Base-by-base conservation (phyloP, 768 basidiomycete species). In the Phanerodontia chrysosporium region DNA sequence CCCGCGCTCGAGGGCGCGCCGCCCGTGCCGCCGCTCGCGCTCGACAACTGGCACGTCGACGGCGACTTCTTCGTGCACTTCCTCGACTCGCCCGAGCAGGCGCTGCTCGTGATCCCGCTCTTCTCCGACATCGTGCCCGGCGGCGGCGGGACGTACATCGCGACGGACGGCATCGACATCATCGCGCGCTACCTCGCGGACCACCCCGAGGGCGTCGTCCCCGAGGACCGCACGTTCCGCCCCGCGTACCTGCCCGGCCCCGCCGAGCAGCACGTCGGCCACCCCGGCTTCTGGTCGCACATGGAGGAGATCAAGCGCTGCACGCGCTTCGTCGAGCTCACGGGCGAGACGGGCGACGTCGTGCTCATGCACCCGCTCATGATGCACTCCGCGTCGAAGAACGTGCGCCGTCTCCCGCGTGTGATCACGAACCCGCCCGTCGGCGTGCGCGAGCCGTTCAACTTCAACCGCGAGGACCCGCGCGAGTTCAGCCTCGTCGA, bases 151-250 rank as follows among this genome's bases (percentile, higher is more conserved):
- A 75, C 75, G 28, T 72, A 65, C 56, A 72, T 76, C 57, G 67
- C 72, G 6, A 73, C 74, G 2, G 72, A 74, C 27, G 72, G 72
- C 0, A 71, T 76, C 49, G 63, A 64, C 45, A 65, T 76, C 58
- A 76, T 82, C 59, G 81, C 81, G 29, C 72, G 71, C 22, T 83
- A 83, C 65, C 76, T 84, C 48, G 76, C 79, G 28, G 68, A 65
- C 13, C 82, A 82, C 66, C 80, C 81, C 22, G 80, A 82, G 66
- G 81, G 82, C 58, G 80, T 81, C 29, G 65, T 76, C 49, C 78
- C 80, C 1, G 75, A 74, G 10, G 74, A 73, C 8, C 72, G 75
- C 35, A 76, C 79, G 4, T 79, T 82, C 65, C 75, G 76, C 24
- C 80, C 81, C 1, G 76, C 77, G 8, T 78, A 73, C 28, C 76